phyloP scores from a whole-genome alignment of 805 yeast species.

The Candida pseudofarinosa region DNA sequence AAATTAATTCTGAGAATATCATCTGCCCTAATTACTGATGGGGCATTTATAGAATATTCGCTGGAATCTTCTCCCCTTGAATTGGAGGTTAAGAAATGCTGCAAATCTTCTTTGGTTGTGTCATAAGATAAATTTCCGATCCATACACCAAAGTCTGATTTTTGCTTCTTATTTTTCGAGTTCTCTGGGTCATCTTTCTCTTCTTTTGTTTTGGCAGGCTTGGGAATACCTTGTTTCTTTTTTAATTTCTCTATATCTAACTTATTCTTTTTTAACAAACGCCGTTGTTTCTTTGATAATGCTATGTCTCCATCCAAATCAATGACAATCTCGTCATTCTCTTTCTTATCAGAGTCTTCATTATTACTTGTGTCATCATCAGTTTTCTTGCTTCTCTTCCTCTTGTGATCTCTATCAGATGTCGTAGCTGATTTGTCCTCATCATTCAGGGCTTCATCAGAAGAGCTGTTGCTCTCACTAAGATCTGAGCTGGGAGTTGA shows the following conservation, averaged over 20 bases:
- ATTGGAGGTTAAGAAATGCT: conserved; percentile 58
- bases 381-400: conserved; percentile 16
- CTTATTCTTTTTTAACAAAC: conserved; percentile 78
- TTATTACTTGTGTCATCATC: conserved; percentile 6
- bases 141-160: conserved; percentile 79
- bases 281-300: conserved; percentile 84
- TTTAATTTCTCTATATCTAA: conserved; percentile 58
- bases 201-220: conserved; percentile 23
- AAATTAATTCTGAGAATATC: conserved; percentile 75
- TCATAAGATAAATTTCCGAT: conserved; percentile 88
- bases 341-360: conserved; percentile 33
- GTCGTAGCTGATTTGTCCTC: not conserved
- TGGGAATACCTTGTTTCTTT: conserved; percentile 38
- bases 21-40: conserved; percentile 37
- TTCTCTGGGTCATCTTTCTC: conserved; percentile 17
- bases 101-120: conserved; percentile 70
- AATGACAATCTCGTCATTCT: conserved; percentile 61
- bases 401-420: conserved; percentile 7
- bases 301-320: conserved; percentile 72
- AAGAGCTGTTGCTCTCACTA: not conserved
- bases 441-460: not conserved
- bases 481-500: not conserved
- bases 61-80: conserved; percentile 35
- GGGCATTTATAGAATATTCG: conserved; percentile 16
- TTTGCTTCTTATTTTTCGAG: conserved; percentile 24